Percentiles rank a stretch among this genome's conserved stretches.
These are phyloP conservation scores for Blastobotrys persicus DNA, from an alignment of 1,139 yeast genomes.

Conservation along the genomic window DNA sequence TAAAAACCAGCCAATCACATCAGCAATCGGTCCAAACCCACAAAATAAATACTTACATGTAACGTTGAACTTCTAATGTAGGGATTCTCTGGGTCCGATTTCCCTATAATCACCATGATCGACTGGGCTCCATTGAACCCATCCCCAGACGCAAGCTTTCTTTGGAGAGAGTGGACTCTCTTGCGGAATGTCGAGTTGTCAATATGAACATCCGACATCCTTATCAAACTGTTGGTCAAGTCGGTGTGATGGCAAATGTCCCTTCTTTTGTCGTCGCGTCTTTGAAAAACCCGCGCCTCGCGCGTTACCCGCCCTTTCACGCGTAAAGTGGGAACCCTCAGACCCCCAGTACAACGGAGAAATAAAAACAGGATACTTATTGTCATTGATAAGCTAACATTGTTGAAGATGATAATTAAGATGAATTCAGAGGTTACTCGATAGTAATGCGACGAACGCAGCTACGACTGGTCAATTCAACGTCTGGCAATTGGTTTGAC, in stretches of 20 bases:
- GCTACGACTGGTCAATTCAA: no score
- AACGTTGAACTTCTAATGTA: conserved; percentile 85
- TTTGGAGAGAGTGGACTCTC: conserved; percentile 45
- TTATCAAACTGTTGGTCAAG: no score
- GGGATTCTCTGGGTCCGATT: conserved; percentile 83
- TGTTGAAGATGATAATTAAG: no score
- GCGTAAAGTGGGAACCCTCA: no score
- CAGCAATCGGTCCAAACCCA: background rate
- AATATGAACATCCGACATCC: conserved; percentile 32
- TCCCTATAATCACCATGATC: conserved; percentile 71
- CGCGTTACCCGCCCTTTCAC: background rate
- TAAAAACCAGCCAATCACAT: conserved; percentile 1
- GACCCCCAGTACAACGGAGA: no score
- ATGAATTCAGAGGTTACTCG: no score
- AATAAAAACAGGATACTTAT: no score
- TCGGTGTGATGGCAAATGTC: background rate
- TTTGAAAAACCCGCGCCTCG: background rate
- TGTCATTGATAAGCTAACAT: no score
- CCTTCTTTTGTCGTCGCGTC: background rate
- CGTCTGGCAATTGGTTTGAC: background rate
- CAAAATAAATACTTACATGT: conserved; percentile 42
- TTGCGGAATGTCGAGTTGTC: conserved; percentile 46
- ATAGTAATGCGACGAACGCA: no score
- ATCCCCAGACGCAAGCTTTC: conserved; percentile 38
- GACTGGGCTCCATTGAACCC: conserved; percentile 53